phyloP scores from a whole-genome alignment of 2,329 filamentous ascomycete genomes.

The Stachybotrys elegans region DNA sequence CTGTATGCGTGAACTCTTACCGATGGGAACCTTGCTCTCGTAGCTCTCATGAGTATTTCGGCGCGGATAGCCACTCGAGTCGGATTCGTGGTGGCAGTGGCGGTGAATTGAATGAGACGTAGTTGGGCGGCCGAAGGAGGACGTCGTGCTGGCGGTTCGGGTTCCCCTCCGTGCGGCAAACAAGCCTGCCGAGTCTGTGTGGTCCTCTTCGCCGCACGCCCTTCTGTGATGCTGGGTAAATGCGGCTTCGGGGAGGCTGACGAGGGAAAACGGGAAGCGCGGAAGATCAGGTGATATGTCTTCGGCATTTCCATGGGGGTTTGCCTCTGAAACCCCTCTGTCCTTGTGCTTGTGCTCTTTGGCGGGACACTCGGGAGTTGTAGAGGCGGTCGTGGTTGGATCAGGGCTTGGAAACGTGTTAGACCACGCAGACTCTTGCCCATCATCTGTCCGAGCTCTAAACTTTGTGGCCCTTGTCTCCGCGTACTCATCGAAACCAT shows the following conservation, averaged over 20 bases:
- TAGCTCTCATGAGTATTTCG: no score
- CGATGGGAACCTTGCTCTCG: no score
- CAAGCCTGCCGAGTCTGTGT: slow-evolving; percentile 22
- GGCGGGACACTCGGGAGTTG: no score
- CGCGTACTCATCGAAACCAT: slow-evolving; percentile 4
- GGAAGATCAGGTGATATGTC: slow-evolving; percentile 6
- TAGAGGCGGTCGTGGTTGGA: no score
- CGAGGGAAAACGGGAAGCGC: slow-evolving; percentile 28
- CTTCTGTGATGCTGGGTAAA: slow-evolving; percentile 25
- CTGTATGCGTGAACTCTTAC: slow-evolving; percentile 6
- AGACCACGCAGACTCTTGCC: not conserved
- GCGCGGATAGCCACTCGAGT: no score
- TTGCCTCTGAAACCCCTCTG: no score
- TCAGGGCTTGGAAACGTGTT: not conserved
- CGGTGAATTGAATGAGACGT: slow-evolving; percentile 24
- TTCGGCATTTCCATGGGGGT: no score
- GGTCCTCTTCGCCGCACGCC: slow-evolving; percentile 30
- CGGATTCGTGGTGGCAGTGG: no score
- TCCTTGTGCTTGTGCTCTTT: no score
- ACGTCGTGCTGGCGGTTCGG: slow-evolving; percentile 24
- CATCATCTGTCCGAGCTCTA: not conserved
- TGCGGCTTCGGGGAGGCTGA: slow-evolving; percentile 32
- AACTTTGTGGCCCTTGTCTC: not conserved
- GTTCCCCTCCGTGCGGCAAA: slow-evolving; percentile 23
- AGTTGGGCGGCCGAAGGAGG: slow-evolving; percentile 16